Base-by-base conservation (phyloP, 1,139 yeast species). In the Lodderomyces pseudojiufengensis region DNA sequence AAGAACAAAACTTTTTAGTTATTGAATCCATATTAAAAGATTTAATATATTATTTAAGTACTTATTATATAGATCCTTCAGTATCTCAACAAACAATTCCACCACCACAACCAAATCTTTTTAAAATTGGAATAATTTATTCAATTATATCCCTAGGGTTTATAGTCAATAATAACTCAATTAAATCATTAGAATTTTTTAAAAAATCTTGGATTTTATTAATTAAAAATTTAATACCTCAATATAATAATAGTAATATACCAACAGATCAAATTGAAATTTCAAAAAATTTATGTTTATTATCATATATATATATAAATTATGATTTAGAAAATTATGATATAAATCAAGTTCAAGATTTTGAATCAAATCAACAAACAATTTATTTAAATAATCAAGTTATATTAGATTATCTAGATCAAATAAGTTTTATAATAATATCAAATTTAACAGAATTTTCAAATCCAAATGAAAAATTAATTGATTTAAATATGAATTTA, bases 391-490 rank as follows among this genome's bases (percentile, higher is more conserved):
- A 58, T 18, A 55, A 56, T 25, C 69, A 65, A 39, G 57, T 70
- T 24, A 59, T 72, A 10, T 57, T 73, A 39, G 66, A 70, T 45
- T 71, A 71, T 44, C 54, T 73, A 32, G 69, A 72, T 46, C 76
- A 72, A 45, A 68, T 70, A 8, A 59, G 70, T 11, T 63, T 55
- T 36, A 61, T 65, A 22, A 53, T 63, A 14, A 45, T 59, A 35
- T 48, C 55, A 9, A 60, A 59, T 34, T 50, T 61, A 31, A 46
- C 40, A 23, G 49, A 46, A 28, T 38, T 44, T 4, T 33, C 33
- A 22, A 41, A 39, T 33, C 33, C 48, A 16, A 41, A 39, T 36
- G 54, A 52, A 5, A 53, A 50, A 29, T 42, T 59, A 14, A 49
- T 57, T 24, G 55, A 50, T 27, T 41, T 43, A 15, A 54, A 60